These are phyloP conservation scores for Erodium trifolium DNA, from an alignment of 441 rosid species.

Conservation along the genomic window DNA sequence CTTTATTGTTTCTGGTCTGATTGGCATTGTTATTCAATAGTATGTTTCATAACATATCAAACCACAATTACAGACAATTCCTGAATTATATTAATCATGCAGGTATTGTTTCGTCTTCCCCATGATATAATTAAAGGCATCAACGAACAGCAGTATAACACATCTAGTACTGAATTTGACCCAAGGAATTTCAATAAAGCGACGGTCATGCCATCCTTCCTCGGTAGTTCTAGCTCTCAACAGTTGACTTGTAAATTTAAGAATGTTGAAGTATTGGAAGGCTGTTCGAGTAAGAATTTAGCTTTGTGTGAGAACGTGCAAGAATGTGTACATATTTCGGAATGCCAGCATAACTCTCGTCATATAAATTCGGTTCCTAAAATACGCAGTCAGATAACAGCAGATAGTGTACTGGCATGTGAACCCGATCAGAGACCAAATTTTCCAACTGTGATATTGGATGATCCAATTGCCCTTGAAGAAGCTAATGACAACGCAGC, in stretches of 20 bases:
- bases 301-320: constrained; percentile 11
- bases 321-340: constrained; percentile 4
- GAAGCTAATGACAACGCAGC: constrained; percentile 19
- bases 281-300: constrained; percentile 10
- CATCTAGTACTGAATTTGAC: constrained; percentile 11
- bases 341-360: constrained; percentile 11
- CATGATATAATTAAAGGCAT: constrained; percentile 22
- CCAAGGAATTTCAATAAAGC: constrained; percentile 14
- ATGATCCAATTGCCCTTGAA: constrained; percentile 10
- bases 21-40: not conserved
- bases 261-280: constrained; percentile 15
- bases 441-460: constrained; percentile 19
- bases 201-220: constrained; percentile 18
- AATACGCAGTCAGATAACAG: not conserved
- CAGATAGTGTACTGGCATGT: constrained; percentile 17
- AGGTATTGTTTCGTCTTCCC: constrained; percentile 29
- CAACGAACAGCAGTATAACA: constrained; percentile 12
- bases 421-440: constrained; percentile 20
- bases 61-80: not conserved
- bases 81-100: constrained; percentile 22
- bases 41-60: not conserved
- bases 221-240: constrained; percentile 25
- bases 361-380: constrained; percentile 11
- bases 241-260: constrained; percentile 17
- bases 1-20: not conserved